Percentiles rank a stretch among this genome's conserved stretches.
Evolutionary conservation across 192 early-diverging fungal species (phyloP).

Genomic region (Nowakowskiella sp.): DNA sequence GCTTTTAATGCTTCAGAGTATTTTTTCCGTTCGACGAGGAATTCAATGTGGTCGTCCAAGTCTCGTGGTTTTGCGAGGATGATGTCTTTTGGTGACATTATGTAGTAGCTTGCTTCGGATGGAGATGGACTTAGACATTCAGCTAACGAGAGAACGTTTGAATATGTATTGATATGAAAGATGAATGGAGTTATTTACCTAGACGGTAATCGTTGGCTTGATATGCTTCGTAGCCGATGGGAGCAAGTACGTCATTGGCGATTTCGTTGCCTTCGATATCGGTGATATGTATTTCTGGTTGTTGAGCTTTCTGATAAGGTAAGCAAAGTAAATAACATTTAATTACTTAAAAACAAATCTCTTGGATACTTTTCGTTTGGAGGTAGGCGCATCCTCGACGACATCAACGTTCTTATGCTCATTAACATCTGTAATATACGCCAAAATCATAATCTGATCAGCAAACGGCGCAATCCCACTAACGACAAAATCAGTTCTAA

Average conservation of each 20-base stretch:
- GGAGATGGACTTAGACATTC: slow-evolving; percentile 4
- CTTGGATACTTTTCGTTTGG: background rate
- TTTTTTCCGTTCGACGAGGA: slow-evolving; percentile 70
- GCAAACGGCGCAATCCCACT: slow-evolving; percentile 81
- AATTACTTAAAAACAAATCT: slow-evolving; percentile 8
- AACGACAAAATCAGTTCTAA: slow-evolving; percentile 71
- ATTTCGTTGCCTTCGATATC: slow-evolving; percentile 71
- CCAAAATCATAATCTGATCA: slow-evolving; percentile 61
- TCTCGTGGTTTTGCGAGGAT: slow-evolving; percentile 83
- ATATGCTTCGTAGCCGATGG: slow-evolving; percentile 77
- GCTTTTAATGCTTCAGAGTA: slow-evolving; percentile 75
- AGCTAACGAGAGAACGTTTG: slow-evolving; percentile 10
- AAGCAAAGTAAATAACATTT: background rate
- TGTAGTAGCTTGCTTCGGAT: slow-evolving; percentile 75
- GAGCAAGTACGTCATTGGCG: slow-evolving; percentile 78
- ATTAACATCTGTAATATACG: slow-evolving; percentile 53
- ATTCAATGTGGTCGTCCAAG: slow-evolving; percentile 86
- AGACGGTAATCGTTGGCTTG: slow-evolving; percentile 93
- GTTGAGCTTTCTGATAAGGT: slow-evolving; percentile 37
- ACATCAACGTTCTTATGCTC: slow-evolving; percentile 47
- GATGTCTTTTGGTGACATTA: slow-evolving; percentile 91
- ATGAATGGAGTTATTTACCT: slow-evolving; percentile 38
- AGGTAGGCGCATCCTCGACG: slow-evolving; percentile 11
- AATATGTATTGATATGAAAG: background rate
- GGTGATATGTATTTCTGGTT: slow-evolving; percentile 89